Conservation (phyloP, 2,329 filamentous ascomycete genomes). For the Seiridium unicorne region DNA sequence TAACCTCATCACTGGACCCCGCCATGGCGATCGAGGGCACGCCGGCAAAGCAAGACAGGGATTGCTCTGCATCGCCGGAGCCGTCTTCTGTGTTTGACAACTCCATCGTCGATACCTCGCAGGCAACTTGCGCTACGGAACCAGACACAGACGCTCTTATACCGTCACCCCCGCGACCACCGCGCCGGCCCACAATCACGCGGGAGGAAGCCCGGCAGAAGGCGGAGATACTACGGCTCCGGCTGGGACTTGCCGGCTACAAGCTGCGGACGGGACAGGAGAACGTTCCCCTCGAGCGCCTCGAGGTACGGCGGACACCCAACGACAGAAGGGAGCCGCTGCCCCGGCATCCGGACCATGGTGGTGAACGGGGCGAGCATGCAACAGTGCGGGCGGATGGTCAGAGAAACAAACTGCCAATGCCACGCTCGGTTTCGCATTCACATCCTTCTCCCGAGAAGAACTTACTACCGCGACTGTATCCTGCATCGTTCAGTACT, state of each 20-base stretch:
- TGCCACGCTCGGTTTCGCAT: background rate
- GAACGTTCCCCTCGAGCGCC: conserved; percentile 59
- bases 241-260: conserved; percentile 71
- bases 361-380: background rate
- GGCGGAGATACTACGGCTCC: conserved; percentile 64
- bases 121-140: conserved; percentile 49
- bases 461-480: conserved; percentile 13
- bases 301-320: conserved; percentile 42
- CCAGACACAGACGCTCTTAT: conserved; percentile 32
- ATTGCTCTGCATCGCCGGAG: conserved; percentile 15
- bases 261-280: conserved; percentile 74
- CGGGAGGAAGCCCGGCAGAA: conserved; percentile 57
- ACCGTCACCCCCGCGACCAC: conserved; percentile 14
- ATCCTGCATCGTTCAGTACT: conserved; percentile 8
- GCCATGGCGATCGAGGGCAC: background rate
- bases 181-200: conserved; percentile 34
- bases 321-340: background rate
- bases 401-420: background rate
- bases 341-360: too few species aligned
- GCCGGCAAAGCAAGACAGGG: background rate
- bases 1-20: background rate
- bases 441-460: conserved; percentile 20
- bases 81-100: conserved; percentile 49
- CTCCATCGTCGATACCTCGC: conserved; percentile 45
- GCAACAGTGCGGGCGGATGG: background rate